phyloP scores from a whole-genome alignment of 768 basidiomycete species.

The Hydnomerulius pinastri region DNA sequence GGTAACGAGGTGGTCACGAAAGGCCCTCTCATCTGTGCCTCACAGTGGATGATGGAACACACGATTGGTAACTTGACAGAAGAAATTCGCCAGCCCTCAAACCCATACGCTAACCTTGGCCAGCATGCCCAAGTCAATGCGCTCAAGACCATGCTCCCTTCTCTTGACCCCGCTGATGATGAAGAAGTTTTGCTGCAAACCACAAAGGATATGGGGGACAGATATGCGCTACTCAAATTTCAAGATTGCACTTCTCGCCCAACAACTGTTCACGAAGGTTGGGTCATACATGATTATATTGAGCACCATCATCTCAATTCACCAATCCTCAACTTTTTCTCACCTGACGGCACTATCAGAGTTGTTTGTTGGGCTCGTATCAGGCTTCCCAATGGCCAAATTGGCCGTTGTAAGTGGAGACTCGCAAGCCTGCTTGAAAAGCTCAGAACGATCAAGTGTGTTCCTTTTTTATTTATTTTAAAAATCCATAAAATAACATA shows the following conservation, averaged over 20 bases:
- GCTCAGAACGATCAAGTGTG: too few species aligned
- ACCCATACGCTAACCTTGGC: conserved; percentile 30
- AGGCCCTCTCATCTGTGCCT: conserved; percentile 20
- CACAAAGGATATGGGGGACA: not conserved
- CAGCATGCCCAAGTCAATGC: conserved; percentile 24
- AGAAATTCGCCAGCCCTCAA: conserved; percentile 25
- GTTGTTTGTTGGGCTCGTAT: too few species aligned
- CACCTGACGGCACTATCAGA: too few species aligned
- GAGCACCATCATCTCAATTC: not conserved
- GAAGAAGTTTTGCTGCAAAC: not conserved
- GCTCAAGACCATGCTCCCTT: conserved; percentile 11
- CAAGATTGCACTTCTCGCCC: not conserved
- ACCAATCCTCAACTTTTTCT: too few species aligned
- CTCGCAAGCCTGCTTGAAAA: too few species aligned
- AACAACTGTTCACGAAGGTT: not conserved
- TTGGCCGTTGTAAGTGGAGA: too few species aligned
- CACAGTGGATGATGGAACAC: conserved; percentile 32
- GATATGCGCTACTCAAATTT: not conserved
- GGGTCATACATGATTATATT: not conserved
- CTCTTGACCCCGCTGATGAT: conserved; percentile 4
- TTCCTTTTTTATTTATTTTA: too few species aligned
- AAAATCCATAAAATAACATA: too few species aligned
- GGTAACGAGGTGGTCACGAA: conserved; percentile 17
- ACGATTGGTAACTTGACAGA: conserved; percentile 27
- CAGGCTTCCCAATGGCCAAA: too few species aligned